These are phyloP conservation scores for Apophysomyces trapeziformis DNA, from an alignment of 371 early-diverging fungal genomes.

Conservation along the genomic window DNA sequence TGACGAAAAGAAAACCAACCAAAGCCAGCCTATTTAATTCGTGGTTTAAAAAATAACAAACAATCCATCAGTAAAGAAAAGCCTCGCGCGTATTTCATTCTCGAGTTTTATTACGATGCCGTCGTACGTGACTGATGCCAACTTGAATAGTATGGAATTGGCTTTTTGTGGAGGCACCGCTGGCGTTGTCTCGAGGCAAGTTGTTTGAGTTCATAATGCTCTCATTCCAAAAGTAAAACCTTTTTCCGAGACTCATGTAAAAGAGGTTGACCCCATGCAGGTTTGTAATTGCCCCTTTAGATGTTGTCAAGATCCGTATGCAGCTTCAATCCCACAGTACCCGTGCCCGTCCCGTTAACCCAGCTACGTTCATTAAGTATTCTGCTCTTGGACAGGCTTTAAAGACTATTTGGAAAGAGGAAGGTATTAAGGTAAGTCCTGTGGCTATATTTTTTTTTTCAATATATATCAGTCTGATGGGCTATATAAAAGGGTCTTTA, in stretches of 20 bases:
- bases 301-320: conserved; percentile 91
- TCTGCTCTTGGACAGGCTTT: conserved; percentile 56
- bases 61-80: neutral
- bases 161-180: conserved; percentile 73
- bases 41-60: neutral
- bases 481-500: conserved; percentile 71
- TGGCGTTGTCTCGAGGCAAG: conserved; percentile 67
- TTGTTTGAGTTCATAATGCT: neutral
- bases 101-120: conserved; percentile 30
- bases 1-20: neutral
- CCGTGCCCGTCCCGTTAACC: conserved; percentile 3
- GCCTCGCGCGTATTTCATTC: too few relatives aligned
- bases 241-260: too few relatives aligned
- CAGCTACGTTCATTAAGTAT: conserved; percentile 51
- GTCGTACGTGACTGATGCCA: conserved; percentile 49
- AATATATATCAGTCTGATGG: neutral
- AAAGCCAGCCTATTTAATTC: neutral
- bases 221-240: too few relatives aligned
- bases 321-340: conserved; percentile 62
- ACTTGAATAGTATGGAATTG: conserved; percentile 57
- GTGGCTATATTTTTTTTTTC: neutral
- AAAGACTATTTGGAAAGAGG: conserved; percentile 68
- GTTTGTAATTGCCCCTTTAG: conserved; percentile 84
- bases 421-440: conserved; percentile 66
- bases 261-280: conserved; percentile 19